A percentile compares a stretch with the other conserved stretches of the same genome.
Conservation (phyloP, 768 basidiomycete species). For the Pleurotus cornucopiae region DNA sequence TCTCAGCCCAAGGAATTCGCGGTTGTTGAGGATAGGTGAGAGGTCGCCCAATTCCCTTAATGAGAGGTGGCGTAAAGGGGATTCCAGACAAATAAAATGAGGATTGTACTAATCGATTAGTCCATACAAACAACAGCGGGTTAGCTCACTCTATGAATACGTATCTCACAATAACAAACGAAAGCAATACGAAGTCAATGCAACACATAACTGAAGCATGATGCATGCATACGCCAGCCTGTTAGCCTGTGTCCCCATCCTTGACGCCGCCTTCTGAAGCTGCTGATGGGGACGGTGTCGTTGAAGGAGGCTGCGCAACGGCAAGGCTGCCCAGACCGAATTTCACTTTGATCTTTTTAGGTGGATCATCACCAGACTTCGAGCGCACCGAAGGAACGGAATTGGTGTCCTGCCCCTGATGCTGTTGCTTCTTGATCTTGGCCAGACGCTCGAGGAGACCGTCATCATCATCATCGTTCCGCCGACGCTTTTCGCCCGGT, state of each 20-base stretch:
- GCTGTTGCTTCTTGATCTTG: conserved; percentile 50
- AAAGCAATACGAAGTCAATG: conserved; percentile 5
- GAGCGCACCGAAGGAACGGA: conserved; percentile 24
- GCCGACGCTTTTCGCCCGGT: conserved; percentile 64
- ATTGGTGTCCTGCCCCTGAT: conserved; percentile 35
- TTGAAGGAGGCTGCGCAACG: conserved; percentile 5
- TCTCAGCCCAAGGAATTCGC: no score
- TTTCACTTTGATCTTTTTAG: conserved; percentile 75
- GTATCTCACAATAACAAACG: conserved; percentile 4
- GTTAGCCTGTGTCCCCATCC: conserved; percentile 71
- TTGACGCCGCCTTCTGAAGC: conserved; percentile 66
- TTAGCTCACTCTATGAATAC: conserved; percentile 5
- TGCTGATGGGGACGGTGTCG: conserved; percentile 27
- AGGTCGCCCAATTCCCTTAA: no score
- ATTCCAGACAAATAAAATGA: no score
- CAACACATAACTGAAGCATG: neutral
- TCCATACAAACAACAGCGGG: conserved; percentile 7
- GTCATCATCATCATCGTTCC: conserved; percentile 74
- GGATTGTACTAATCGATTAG: neutral
- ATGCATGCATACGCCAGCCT: conserved; percentile 3
- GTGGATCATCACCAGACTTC: conserved; percentile 49
- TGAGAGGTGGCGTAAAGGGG: no score
- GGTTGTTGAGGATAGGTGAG: no score
- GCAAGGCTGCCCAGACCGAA: conserved; percentile 45
- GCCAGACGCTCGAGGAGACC: conserved; percentile 59